Evolutionary conservation across 1,284 basidiomycete species (phyloP), one percentile per base, ranked within the genome.

Genomic region (Ceratobasidium sp.): DNA sequence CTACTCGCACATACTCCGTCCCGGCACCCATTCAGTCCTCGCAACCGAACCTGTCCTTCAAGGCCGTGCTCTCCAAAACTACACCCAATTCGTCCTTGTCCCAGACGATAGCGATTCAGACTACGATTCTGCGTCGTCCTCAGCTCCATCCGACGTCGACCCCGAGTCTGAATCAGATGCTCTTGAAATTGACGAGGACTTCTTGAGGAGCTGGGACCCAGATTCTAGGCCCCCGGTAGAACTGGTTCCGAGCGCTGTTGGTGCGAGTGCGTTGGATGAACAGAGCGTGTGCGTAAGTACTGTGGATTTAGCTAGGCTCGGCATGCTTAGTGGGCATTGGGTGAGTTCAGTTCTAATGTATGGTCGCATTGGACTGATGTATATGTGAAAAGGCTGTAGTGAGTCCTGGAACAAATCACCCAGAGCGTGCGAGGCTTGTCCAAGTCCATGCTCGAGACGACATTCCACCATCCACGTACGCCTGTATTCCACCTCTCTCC

Each of bases 311-410:
- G 89, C 88, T 13, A 84, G 85, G 59, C 82, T 95, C 32, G 95
- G 95, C 0, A 82, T 93, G 3, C 87, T 96, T 76, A 89, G 90
- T 76, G 93, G 93, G 41, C 94, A 98, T 80, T 97, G 95, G 95
- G 95, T 94, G 78, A 77, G 90, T 79, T 73, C 77, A 46, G 41
- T 43, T 30, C 44, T 8, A 66, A 57, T 49, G 38, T 66, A 35
- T 57, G 75, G 9, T 32, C 28, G 30, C 55, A 23, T 21, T 30
- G 23, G 4, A 32, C 47, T 58, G n/a, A 50, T 28, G 38, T 0
- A 76, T 74, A 43, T 75, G 74, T 9, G 70, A 44, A 16, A 77
- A 78, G 30, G 73, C 76, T 26, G 76, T 74, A 9, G 18, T 67
- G 26, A 55, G 50, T 21, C 64, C 64, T 18, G 50, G 50, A 18